Percentiles rank a stretch among this genome's conserved stretches.
phyloP scores from a whole-genome alignment of 2,329 filamentous ascomycete species.

The Exophiala viscosa region DNA sequence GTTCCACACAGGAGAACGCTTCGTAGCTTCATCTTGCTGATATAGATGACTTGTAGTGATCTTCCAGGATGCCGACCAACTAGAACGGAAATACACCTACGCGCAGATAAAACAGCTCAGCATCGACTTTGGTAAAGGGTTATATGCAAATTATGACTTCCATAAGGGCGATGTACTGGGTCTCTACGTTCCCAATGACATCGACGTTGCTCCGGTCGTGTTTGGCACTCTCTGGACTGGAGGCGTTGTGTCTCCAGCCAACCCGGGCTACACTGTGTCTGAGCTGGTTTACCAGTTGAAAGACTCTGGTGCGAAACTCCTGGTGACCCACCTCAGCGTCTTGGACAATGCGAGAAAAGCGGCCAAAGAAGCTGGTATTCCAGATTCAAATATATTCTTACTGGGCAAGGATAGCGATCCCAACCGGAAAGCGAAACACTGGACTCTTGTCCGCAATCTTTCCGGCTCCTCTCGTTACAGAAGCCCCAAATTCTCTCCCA shows the following conservation, averaged over 20 bases:
- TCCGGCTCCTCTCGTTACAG: conserved; percentile 50
- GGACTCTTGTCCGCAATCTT: conserved; percentile 64
- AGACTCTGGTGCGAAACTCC: conserved; percentile 68
- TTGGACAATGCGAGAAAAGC: conserved; percentile 65
- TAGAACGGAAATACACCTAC: conserved; percentile 63
- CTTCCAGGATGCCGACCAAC: conserved; percentile 70
- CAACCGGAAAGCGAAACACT: conserved; percentile 62
- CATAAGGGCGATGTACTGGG: conserved; percentile 77
- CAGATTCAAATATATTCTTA: conserved; percentile 68
- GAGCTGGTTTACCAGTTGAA: conserved; percentile 82
- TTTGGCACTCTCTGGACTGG: conserved; percentile 82
- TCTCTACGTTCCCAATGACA: conserved; percentile 78
- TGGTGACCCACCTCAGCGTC: conserved; percentile 69
- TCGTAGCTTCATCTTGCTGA: background rate
- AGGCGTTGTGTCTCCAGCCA: conserved; percentile 77
- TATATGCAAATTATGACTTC: conserved; percentile 73
- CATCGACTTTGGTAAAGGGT: conserved; percentile 72
- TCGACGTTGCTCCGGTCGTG: conserved; percentile 74
- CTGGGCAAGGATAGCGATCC: conserved; percentile 67
- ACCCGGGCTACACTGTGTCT: conserved; percentile 77
- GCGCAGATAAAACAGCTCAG: conserved; percentile 62
- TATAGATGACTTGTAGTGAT: conserved; percentile 56
- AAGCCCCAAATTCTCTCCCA: conserved; percentile 62
- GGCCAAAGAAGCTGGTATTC: conserved; percentile 65
- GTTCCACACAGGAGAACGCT: too few relatives aligned